Conservation (phyloP, 1,284 basidiomycete genomes). For the Ustilago tritici region DNA sequence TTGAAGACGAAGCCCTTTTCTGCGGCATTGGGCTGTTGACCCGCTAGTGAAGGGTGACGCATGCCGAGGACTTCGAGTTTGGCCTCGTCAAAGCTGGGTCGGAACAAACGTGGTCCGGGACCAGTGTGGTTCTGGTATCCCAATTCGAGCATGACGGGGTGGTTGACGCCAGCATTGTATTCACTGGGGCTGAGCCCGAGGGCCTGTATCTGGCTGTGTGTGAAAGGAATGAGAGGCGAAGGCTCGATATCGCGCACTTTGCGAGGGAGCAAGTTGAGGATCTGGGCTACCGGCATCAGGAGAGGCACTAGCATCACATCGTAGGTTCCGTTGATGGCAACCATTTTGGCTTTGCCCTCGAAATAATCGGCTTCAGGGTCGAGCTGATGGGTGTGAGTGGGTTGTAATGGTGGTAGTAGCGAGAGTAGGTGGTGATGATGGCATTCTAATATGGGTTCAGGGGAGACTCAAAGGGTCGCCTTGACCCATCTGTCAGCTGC, state of each 20-base stretch:
- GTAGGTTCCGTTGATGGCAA: slow-evolving; percentile 51
- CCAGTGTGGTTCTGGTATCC: slow-evolving; percentile 49
- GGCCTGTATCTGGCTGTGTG: slow-evolving; percentile 23
- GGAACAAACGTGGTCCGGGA: slow-evolving; percentile 44
- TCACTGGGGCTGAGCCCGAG: slow-evolving; percentile 24
- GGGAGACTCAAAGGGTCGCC: slow-evolving; percentile 3
- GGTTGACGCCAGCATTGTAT: slow-evolving; percentile 36
- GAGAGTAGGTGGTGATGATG: neutral
- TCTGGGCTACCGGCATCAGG: slow-evolving; percentile 39
- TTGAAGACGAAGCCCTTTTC: slow-evolving; percentile 47
- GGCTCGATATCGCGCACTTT: slow-evolving; percentile 38
- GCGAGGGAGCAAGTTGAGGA: slow-evolving; percentile 50
- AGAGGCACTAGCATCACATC: slow-evolving; percentile 50
- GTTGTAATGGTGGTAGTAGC: neutral
- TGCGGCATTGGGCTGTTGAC: slow-evolving; percentile 28
- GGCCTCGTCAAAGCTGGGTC: slow-evolving; percentile 48
- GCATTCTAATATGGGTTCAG: neutral
- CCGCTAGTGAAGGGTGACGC: slow-evolving; percentile 34
- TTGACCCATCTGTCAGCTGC: slow-evolving; percentile 1
- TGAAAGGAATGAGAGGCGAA: slow-evolving; percentile 45
- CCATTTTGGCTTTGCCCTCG: slow-evolving; percentile 24
- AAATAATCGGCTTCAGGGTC: neutral
- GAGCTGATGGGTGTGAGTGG: neutral
- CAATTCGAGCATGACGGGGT: slow-evolving; percentile 51
- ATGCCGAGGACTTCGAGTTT: slow-evolving; percentile 50